A percentile compares a stretch with the other conserved stretches of the same genome.
Evolutionary conservation across 495 filamentous ascomycete genomes (phyloP).

Genomic region (Aspergillus hancockii): DNA sequence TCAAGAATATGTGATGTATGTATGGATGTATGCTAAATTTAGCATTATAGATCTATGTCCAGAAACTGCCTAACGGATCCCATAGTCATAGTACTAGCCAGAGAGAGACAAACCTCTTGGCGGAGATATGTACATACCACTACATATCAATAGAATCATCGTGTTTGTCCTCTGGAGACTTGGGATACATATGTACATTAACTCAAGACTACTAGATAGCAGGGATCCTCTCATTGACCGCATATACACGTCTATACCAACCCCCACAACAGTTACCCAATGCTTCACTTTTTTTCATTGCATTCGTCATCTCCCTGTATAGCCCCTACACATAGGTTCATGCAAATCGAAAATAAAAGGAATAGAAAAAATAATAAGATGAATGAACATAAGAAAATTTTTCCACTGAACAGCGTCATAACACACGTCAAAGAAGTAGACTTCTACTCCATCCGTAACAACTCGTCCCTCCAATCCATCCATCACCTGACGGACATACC

Average conservation of each 20-base stretch:
- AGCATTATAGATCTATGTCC: background rate
- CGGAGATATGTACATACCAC: no score
- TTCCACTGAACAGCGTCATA: conserved; percentile 41
- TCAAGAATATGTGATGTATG: no score
- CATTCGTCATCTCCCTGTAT: conserved; percentile 28
- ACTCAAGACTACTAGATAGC: no score
- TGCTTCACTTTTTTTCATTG: conserved; percentile 18
- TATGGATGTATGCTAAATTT: background rate
- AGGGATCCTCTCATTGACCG: no score
- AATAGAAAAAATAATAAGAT: conserved; percentile 26
- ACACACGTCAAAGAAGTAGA: conserved; percentile 38
- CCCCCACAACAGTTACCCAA: no score
- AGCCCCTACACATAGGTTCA: conserved; percentile 39
- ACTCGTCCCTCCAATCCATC: conserved; percentile 12
- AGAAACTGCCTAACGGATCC: no score
- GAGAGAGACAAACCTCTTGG: no score
- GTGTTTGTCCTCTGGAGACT: no score
- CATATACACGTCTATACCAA: no score
- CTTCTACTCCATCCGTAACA: conserved; percentile 26
- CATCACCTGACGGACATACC: conserved; percentile 10
- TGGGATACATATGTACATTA: no score
- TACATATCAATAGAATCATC: no score
- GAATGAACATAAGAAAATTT: conserved; percentile 24
- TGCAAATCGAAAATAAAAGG: conserved; percentile 30
- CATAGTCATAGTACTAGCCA: no score